Base-by-base conservation (phyloP, 768 basidiomycete genomes). In the Lentinula detonsa region DNA sequence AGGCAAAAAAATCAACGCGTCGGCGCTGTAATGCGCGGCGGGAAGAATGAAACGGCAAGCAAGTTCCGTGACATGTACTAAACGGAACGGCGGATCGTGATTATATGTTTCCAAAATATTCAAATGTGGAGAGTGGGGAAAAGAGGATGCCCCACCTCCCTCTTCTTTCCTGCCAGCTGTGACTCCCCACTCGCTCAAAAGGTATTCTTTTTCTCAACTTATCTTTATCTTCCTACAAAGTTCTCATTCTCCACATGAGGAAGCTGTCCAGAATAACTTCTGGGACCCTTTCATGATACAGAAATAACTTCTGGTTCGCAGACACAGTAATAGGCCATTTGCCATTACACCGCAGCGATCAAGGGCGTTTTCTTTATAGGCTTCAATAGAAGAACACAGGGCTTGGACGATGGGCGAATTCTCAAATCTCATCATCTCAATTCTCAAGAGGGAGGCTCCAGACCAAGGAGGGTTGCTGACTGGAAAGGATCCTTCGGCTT, bases 381-480 rank as follows among this genome's bases (percentile, higher is more conserved):
- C 46, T 48, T 9, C 21, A 18, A 7, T 8, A 18, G 21, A n/a
- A 51, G 7, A 5, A 51, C 33, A 3, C 13, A 21, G 9, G 23
- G 18, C 23, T 4, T 43, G 10, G n/a, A 43, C 6, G 11, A 56
- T 56, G 57, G 57, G 57, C 35, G 45, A 59, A 42, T 59, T 59
- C 34, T 59, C 57, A 15, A 35, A 9, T 1, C 10, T 33, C 6
- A 28, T 59, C 16, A 18, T 59, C 46, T 34, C 31, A n/a, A 37
- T 59, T 10, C 35, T 59, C 31, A 49, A 34, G 10, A 31, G 57
- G n/a, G 57, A 59, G 40, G 57, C 57, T 31, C 57, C 57, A 28
- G 57, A 59, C 59, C 54, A 92, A 87, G 90, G 89, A 18, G 91
- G 91, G 6, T 74, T 95, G 33, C 71, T 95, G 59, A 84, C 78